A percentile compares a stretch with the other conserved stretches of the same genome.
Conservation (phyloP, 345 rosid species). For the Ailanthus altissimus region DNA sequence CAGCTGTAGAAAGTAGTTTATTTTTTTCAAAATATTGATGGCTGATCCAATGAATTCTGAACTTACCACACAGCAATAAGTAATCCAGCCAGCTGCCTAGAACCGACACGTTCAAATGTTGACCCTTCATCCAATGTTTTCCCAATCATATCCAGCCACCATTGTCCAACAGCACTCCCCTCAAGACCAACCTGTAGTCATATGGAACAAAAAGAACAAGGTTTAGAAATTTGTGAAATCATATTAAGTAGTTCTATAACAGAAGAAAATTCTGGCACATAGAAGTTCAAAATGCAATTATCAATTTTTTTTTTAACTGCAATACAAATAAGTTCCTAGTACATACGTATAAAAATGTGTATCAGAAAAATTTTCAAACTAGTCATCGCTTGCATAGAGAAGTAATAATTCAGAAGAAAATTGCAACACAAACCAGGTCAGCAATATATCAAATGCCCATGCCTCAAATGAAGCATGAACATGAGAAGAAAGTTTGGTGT, state of each 20-base stretch:
- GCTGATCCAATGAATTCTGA: background rate
- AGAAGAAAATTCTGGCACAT: background rate
- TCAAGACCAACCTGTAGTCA: slow-evolving; percentile 70
- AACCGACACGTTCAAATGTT: slow-evolving; percentile 73
- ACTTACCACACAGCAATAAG: slow-evolving; percentile 76
- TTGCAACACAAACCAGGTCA: background rate
- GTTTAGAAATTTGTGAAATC: background rate
- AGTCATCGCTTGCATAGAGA: background rate
- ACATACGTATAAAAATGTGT: background rate
- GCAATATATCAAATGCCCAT: background rate
- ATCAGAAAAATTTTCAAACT: background rate
- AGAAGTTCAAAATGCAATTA: slow-evolving; percentile 5
- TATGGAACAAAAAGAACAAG: slow-evolving; percentile 1
- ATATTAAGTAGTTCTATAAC: background rate
- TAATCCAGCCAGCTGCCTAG: slow-evolving; percentile 81
- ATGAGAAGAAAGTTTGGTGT: slow-evolving; percentile 11
- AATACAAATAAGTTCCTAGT: background rate
- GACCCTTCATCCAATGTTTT: slow-evolving; percentile 64
- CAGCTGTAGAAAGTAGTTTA: background rate
- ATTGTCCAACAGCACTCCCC: slow-evolving; percentile 77
- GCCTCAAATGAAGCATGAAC: background rate
- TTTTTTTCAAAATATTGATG: background rate
- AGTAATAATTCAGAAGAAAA: background rate
- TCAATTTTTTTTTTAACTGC: background rate
- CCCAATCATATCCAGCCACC: slow-evolving; percentile 82